Evolutionary conservation across 2,329 filamentous ascomycete genomes (phyloP).

Genomic region (Stemphylium lycopersici): DNA sequence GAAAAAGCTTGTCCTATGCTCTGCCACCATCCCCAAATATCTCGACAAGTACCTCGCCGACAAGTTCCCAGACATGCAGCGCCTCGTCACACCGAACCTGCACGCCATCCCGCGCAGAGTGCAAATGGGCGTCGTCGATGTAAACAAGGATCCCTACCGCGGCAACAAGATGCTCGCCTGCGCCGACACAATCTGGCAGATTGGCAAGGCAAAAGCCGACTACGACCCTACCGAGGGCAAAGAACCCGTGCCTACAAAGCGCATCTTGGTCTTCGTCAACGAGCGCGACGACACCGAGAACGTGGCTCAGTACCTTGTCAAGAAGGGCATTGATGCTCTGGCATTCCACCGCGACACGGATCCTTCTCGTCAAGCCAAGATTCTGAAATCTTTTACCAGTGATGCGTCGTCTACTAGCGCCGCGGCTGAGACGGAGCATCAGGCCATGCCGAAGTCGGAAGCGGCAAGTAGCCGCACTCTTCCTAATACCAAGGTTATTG

Average conservation of each 20-base stretch:
- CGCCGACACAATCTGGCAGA: constrained; percentile 92
- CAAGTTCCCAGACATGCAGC: constrained; percentile 80
- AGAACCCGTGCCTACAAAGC: constrained; percentile 71
- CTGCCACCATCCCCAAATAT: constrained; percentile 90
- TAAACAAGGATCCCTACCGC: constrained; percentile 88
- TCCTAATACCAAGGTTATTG: constrained; percentile 84
- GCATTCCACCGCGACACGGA: constrained; percentile 85
- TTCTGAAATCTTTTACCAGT: constrained; percentile 71
- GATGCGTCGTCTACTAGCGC: constrained; percentile 11
- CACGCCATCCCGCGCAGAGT: constrained; percentile 95
- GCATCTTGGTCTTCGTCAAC: constrained; percentile 95
- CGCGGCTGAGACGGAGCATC: not conserved
- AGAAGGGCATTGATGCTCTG: constrained; percentile 87
- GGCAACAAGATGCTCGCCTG: constrained; percentile 94
- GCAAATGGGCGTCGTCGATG: constrained; percentile 90
- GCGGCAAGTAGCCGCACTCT: constrained; percentile 56
- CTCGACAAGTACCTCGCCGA: constrained; percentile 84
- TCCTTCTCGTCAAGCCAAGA: constrained; percentile 76
- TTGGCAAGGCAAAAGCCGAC: constrained; percentile 73
- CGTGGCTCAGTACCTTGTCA: constrained; percentile 76
- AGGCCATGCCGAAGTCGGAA: constrained; percentile 1
- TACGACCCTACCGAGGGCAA: constrained; percentile 52
- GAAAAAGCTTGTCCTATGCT: constrained; percentile 88
- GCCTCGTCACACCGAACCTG: constrained; percentile 92
- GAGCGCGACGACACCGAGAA: constrained; percentile 88